phyloP scores from a whole-genome alignment of 2,329 filamentous ascomycete species.

The Metarhizium album region DNA sequence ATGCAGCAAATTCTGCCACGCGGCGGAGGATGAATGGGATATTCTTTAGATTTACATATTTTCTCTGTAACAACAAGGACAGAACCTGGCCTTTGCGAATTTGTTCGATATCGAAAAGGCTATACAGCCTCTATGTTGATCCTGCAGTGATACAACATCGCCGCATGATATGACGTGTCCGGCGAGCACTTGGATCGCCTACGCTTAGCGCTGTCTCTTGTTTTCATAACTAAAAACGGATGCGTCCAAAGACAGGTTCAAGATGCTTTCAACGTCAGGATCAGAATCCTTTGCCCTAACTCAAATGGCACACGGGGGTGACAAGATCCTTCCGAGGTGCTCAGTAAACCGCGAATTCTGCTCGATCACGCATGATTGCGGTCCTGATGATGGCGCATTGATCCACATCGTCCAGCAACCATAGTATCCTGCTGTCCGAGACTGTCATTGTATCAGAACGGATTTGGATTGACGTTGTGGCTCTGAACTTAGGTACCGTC shows the following conservation, averaged over 20 bases:
- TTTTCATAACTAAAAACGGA: conserved; percentile 79
- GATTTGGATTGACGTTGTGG: background rate
- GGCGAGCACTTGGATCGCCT: conserved; percentile 50
- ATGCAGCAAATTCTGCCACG: conserved; percentile 99
- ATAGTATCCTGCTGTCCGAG: background rate
- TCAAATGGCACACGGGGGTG: background rate
- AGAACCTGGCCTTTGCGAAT: background rate
- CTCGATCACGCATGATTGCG: background rate
- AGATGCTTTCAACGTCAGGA: conserved; percentile 48
- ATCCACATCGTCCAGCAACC: background rate
- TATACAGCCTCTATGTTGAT: conserved; percentile 18
- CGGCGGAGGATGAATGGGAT: conserved; percentile 91
- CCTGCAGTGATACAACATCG: conserved; percentile 65
- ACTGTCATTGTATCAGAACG: background rate
- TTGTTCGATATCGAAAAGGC: conserved; percentile 9
- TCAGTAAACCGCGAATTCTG: background rate
- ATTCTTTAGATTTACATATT: conserved; percentile 53
- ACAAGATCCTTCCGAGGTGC: background rate
- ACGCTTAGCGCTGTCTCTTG: conserved; percentile 62
- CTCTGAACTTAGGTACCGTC: background rate
- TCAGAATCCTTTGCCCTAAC: conserved; percentile 41
- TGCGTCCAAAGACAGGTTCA: conserved; percentile 67
- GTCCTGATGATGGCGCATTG: background rate
- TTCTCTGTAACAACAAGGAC: background rate
- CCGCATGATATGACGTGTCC: conserved; percentile 21